Conservation (phyloP, 1,139 yeast species). For the Pichiaceae sp. region DNA sequence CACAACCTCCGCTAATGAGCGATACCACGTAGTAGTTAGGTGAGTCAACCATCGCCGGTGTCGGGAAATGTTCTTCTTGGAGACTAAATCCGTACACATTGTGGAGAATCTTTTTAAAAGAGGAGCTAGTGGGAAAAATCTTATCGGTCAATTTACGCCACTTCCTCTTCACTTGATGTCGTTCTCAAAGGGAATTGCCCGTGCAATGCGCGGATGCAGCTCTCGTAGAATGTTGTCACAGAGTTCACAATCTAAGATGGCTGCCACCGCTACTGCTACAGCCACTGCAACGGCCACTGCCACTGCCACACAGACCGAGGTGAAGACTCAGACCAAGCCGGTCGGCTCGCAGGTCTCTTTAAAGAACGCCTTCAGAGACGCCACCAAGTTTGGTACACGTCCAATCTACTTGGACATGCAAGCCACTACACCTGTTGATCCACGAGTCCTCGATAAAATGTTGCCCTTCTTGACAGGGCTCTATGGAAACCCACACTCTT, state of each 20-base stretch:
- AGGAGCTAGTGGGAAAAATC: no score
- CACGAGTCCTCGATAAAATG: constrained; percentile 93
- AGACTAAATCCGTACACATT: no score
- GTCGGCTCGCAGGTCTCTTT: constrained; percentile 26
- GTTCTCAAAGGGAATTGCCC: no score
- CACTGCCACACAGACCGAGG: constrained; percentile 27
- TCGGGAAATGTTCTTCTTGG: no score
- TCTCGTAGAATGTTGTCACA: neutral
- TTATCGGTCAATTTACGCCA: no score
- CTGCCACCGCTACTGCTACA: neutral
- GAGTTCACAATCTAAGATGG: neutral
- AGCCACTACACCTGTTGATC: constrained; percentile 98
- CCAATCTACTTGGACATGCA: constrained; percentile 94
- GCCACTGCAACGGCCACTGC: constrained; percentile 17
- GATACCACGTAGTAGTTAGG: constrained; percentile 2
- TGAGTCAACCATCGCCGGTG: neutral
- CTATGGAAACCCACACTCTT: constrained; percentile 95
- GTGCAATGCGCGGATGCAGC: neutral
- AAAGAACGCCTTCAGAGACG: constrained; percentile 38
- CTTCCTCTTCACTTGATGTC: no score
- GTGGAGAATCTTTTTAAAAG: no score
- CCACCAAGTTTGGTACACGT: constrained; percentile 46
- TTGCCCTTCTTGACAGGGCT: constrained; percentile 84
- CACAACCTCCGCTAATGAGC: constrained; percentile 63
- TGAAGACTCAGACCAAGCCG: constrained; percentile 28